Evolutionary conservation across 108 stramenopile species (phyloP).

Genomic region (Cyclotella baltica): DNA sequence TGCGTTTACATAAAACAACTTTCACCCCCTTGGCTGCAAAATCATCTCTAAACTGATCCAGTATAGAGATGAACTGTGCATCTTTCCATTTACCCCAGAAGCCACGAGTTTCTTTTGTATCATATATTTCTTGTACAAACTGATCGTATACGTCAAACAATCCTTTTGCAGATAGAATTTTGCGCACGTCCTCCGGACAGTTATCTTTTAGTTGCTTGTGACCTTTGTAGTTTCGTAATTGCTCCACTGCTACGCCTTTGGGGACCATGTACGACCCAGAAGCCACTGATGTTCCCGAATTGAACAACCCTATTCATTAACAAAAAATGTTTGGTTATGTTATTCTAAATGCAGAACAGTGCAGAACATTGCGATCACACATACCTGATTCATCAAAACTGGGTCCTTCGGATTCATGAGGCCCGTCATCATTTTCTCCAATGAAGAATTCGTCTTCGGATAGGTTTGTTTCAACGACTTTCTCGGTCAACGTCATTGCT

Average conservation of each 20-base stretch:
- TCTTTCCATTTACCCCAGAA: conserved; percentile 63
- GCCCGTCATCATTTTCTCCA: no score
- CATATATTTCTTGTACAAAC: conserved; percentile 44
- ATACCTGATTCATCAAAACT: no score
- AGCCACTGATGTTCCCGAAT: conserved; percentile 4
- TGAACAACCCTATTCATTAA: no score
- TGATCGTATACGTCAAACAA: conserved; percentile 49
- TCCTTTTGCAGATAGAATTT: conserved; percentile 38
- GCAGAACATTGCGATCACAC: no score
- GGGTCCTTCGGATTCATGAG: no score
- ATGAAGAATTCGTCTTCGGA: no score
- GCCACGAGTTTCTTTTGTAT: conserved; percentile 42
- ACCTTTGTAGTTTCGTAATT: conserved; percentile 42
- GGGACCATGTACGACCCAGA: conserved; percentile 40
- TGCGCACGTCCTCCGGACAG: conserved; percentile 29
- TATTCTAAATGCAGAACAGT: no score
- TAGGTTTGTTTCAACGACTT: no score
- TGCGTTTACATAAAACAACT: conserved; percentile 59
- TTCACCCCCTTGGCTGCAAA: conserved; percentile 54
- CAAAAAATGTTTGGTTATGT: no score
- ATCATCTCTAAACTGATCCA: conserved; percentile 54
- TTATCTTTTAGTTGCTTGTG: conserved; percentile 42
- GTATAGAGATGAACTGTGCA: background rate
- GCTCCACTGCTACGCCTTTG: conserved; percentile 60
- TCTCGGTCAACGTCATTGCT: no score